These are phyloP conservation scores for Venturia asperata DNA, from an alignment of 2,329 filamentous ascomycete genomes.

Conservation along the genomic window DNA sequence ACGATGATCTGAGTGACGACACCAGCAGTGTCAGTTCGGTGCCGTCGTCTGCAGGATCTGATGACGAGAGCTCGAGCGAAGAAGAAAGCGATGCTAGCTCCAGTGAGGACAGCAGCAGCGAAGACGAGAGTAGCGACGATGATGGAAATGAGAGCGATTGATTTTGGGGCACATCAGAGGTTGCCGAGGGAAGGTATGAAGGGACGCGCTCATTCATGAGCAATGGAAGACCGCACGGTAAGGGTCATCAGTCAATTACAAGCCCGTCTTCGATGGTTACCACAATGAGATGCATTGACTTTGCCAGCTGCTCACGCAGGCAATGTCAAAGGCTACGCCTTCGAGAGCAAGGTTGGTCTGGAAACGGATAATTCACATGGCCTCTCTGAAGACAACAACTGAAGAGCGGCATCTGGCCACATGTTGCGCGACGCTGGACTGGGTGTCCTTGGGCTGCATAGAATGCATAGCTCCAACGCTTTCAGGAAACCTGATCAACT, in stretches of 20 bases:
- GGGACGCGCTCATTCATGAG: not conserved
- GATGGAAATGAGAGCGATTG: constrained; percentile 1
- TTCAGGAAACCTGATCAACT: not conserved
- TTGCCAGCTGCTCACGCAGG: not conserved
- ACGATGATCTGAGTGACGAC: constrained; percentile 23
- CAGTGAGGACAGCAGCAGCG: constrained; percentile 9
- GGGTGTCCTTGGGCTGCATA: not conserved
- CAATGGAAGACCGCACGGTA: not conserved
- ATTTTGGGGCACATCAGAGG: not conserved
- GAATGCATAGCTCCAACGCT: not conserved
- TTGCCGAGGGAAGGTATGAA: not conserved
- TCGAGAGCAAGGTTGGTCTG: not conserved
- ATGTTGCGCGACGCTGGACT: not conserved
- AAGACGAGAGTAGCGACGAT: not conserved
- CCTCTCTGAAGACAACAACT: not conserved
- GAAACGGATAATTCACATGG: not conserved
- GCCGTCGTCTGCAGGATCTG: constrained; percentile 15
- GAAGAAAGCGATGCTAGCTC: constrained; percentile 4
- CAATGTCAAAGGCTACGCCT: not conserved
- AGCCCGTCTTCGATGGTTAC: not conserved
- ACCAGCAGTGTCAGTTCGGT: constrained; percentile 18
- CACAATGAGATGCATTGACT: not conserved
- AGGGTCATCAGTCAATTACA: not conserved
- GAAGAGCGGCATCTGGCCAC: too few relatives aligned
- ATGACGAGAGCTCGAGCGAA: constrained; percentile 17